Base-by-base conservation (phyloP, 129 eudicot genomes). In the Helianthus tuberosus region DNA sequence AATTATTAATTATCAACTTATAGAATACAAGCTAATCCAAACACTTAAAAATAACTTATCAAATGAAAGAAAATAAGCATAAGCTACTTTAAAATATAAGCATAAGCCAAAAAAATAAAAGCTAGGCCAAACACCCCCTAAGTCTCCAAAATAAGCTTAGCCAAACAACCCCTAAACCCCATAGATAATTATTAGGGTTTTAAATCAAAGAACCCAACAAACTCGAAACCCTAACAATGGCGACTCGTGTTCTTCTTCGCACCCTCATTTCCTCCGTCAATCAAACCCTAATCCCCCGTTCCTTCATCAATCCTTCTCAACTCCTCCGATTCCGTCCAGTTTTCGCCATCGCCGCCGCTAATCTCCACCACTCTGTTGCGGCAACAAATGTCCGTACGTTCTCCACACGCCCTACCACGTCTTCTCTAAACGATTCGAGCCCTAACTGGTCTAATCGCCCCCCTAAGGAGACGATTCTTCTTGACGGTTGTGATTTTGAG, bases 401-500 rank as follows among this genome's bases (percentile, higher is more conserved):
- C 71, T 68, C 98, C 4, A 88, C 98, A 0, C 90, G 89, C 0
- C 86, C 64, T 23, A 82, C 96, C 48, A 57, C 86, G 36, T 84
- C 92, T 38, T 86, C 96, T 5, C 85, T 93, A 12, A 93, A 79
- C 12, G 98, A 93, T 65, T 82, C 94, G 15, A 90, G 78, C 84
- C 98, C 98, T 76, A 93, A 93, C 44, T 93, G 92, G 91, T 86
- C 96, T 3, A 93, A 93, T 38, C 89, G 96, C 0, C 98, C 98
- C 5, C 98, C 98, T 0, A 93, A 88, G 78, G 98, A 93, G 87
- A 93, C 98, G 66, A 93, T 90, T 11, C 60, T 93, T 77, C 92
- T 93, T 16, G 96, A 90, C 27, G 98, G 98, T 3, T 90, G 97
- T 53, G 98, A 94, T 80, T 94, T 94, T 27, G 97, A 94, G 73